These are phyloP conservation scores for Clitoria ternatea DNA, from an alignment of 306 rosid genomes.

Conservation along the genomic window DNA sequence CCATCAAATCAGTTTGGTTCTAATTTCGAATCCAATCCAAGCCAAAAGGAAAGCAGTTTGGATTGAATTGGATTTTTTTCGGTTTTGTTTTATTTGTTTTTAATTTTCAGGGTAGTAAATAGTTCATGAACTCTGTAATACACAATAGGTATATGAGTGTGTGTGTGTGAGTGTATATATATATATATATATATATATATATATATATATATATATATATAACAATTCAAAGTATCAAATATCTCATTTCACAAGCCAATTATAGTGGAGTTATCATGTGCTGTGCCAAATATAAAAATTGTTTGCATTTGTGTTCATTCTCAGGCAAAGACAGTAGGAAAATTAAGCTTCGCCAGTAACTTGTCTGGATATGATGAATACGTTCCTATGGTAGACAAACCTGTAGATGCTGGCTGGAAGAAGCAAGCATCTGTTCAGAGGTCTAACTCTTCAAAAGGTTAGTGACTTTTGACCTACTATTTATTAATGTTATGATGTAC, in stretches of 20 bases:
- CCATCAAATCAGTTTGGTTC: background rate
- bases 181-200: too few relatives aligned
- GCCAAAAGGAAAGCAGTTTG: background rate
- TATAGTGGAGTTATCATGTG: background rate
- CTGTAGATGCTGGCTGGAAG: conserved; percentile 91
- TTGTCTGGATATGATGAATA: conserved; percentile 89
- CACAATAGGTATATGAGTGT: background rate
- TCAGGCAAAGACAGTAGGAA: conserved; percentile 78
- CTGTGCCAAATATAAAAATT: background rate
- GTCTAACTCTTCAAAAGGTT: conserved; percentile 61
- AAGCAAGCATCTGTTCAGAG: conserved; percentile 55
- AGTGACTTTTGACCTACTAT: conserved; percentile 16
- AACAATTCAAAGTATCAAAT: background rate
- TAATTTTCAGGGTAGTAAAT: background rate
- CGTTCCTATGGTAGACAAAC: conserved; percentile 96
- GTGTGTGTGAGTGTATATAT: too few relatives aligned
- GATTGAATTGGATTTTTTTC: background rate
- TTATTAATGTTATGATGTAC: background rate
- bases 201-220: too few relatives aligned
- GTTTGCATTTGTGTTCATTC: conserved; percentile 10
- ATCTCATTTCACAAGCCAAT: background rate
- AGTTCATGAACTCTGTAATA: background rate
- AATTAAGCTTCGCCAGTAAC: conserved; percentile 50
- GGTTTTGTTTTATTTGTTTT: background rate
- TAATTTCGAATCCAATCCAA: background rate